Evolutionary conservation across 441 rosid species (phyloP).

Genomic region (Corymbia calophylla): DNA sequence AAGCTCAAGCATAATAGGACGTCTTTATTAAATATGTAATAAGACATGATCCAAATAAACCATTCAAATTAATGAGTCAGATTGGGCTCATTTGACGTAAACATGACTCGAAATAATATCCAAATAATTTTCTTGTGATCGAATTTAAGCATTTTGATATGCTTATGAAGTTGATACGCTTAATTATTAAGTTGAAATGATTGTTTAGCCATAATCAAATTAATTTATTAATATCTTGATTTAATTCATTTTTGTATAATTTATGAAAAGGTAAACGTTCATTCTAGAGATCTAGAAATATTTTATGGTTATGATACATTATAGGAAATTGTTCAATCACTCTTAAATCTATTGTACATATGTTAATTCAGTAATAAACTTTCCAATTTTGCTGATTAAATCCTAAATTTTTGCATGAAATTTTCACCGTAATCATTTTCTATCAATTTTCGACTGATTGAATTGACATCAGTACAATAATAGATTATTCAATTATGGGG

Average conservation of each 20-base stretch:
- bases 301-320: not conserved
- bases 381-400: not conserved
- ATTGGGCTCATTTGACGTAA: not conserved
- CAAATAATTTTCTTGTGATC: not conserved
- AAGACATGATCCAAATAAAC: not conserved
- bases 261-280: not conserved
- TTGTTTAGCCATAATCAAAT: not conserved
- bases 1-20: not conserved
- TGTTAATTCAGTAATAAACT: accelerated
- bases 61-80: not conserved
- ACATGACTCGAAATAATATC: not conserved
- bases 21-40: not conserved
- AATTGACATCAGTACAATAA: not conserved
- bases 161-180: not conserved
- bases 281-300: not conserved
- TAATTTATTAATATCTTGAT: not conserved
- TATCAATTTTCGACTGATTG: accelerated
- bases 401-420: accelerated
- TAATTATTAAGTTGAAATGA: not conserved
- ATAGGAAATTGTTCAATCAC: not conserved
- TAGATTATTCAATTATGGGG: not conserved
- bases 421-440: accelerated
- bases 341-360: accelerated
- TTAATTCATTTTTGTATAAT: not conserved
- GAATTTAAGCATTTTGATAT: not conserved